Conservation (phyloP, 108 stramenopile species). For the Skeletonema marinoi region DNA sequence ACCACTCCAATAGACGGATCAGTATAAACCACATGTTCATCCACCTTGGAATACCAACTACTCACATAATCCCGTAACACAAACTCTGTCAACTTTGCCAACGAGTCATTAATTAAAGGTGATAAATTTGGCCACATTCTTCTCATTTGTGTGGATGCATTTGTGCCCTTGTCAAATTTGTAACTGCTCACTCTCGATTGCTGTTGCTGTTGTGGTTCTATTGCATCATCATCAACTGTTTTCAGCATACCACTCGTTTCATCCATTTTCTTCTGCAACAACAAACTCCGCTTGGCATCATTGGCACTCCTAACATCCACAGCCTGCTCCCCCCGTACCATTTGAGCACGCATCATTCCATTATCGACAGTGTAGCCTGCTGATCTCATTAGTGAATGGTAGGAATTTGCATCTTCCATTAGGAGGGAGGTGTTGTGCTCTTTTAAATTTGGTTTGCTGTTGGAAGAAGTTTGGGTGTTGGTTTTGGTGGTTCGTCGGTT, state of each 20-base stretch:
- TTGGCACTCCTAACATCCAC: conserved; percentile 8
- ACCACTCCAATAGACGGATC: background rate
- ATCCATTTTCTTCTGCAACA: background rate
- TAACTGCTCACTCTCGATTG: conserved; percentile 12
- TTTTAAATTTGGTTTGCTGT: conserved; percentile 8
- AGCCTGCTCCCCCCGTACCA: conserved; percentile 45
- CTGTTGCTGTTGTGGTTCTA: background rate
- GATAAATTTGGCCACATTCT: conserved; percentile 78
- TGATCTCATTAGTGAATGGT: conserved; percentile 31
- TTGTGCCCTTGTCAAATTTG: conserved; percentile 37
- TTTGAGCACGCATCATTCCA: conserved; percentile 38
- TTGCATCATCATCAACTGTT: background rate
- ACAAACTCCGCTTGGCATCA: background rate
- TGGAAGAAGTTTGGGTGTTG: conserved; percentile 1
- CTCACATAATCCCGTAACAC: conserved; percentile 79
- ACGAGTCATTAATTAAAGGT: conserved; percentile 47
- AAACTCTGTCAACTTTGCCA: conserved; percentile 76
- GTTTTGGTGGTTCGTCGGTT: background rate
- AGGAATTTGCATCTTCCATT: conserved; percentile 41
- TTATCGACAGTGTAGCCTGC: conserved; percentile 37
- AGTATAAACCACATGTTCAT: conserved; percentile 31
- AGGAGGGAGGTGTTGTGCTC: background rate
- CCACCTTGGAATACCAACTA: conserved; percentile 59
- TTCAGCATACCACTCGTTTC: background rate
- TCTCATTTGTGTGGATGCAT: conserved; percentile 41